Conservation (phyloP, 306 rosid genomes). For the Oemleria cerasiformis region DNA sequence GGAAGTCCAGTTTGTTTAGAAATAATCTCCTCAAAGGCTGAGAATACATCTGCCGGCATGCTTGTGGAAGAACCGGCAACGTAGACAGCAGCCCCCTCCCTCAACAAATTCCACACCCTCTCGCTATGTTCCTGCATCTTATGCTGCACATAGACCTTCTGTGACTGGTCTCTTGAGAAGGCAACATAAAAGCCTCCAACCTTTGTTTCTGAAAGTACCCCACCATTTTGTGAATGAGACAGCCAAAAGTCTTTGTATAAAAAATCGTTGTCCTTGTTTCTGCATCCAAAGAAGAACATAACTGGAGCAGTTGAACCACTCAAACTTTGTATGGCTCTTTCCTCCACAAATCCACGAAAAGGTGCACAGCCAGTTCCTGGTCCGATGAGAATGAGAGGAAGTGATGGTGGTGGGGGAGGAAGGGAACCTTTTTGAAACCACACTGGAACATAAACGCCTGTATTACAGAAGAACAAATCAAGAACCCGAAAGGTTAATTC, state of each 20-base stretch:
- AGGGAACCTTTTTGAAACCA: slow-evolving; percentile 88
- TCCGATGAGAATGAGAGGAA: slow-evolving; percentile 83
- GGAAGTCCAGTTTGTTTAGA: slow-evolving; percentile 59
- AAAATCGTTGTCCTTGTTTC: slow-evolving; percentile 66
- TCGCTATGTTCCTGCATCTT: slow-evolving; percentile 70
- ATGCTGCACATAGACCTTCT: slow-evolving; percentile 89
- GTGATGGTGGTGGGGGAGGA: slow-evolving; percentile 68
- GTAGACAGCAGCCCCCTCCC: slow-evolving; percentile 72
- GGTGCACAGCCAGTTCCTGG: slow-evolving; percentile 99
- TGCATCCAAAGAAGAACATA: slow-evolving; percentile 80
- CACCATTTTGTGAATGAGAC: slow-evolving; percentile 45
- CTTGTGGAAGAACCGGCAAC: slow-evolving; percentile 91
- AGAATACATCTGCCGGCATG: slow-evolving; percentile 88
- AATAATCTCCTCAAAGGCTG: slow-evolving; percentile 67
- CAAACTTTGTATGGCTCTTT: slow-evolving; percentile 63
- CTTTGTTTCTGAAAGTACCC: slow-evolving; percentile 72
- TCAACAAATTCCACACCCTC: slow-evolving; percentile 64
- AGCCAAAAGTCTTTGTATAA: slow-evolving; percentile 78
- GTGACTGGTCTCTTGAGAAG: slow-evolving; percentile 80
- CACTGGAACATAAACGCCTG: slow-evolving; percentile 57
- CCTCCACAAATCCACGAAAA: slow-evolving; percentile 79
- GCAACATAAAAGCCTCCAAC: slow-evolving; percentile 88
- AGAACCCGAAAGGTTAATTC: slow-evolving; percentile 10
- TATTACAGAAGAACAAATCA: slow-evolving; percentile 20
- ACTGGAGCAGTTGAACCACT: slow-evolving; percentile 59